Evolutionary conservation across 1,284 basidiomycete species (phyloP).

Genomic region (Tylopilus orsonianus): DNA sequence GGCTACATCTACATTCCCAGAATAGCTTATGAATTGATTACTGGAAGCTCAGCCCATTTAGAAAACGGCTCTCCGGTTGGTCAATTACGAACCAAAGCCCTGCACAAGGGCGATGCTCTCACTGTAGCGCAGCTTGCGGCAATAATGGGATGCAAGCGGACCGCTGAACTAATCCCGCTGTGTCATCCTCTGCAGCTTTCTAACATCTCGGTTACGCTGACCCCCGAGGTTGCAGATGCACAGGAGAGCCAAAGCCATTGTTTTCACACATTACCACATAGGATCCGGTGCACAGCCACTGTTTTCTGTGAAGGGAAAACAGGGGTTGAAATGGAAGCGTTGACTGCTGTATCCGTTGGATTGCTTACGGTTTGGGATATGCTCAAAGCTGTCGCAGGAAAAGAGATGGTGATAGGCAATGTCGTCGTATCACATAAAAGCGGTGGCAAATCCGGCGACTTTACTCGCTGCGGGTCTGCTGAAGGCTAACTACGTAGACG

Average conservation of each 20-base stretch:
- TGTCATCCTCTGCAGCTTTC: slow-evolving; percentile 80
- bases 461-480: slow-evolving; percentile 32
- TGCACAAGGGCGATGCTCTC: slow-evolving; percentile 74
- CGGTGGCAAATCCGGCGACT: slow-evolving; percentile 77
- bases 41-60: slow-evolving; percentile 34
- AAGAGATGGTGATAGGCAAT: slow-evolving; percentile 75
- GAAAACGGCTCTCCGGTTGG: slow-evolving; percentile 24
- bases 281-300: slow-evolving; percentile 64
- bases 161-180: slow-evolving; percentile 79
- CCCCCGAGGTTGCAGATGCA: slow-evolving; percentile 37
- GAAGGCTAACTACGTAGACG: slow-evolving; percentile 1
- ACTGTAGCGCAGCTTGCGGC: slow-evolving; percentile 81
- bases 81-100: slow-evolving; percentile 47
- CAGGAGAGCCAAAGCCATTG: not conserved
- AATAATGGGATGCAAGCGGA: slow-evolving; percentile 85
- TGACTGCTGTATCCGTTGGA: slow-evolving; percentile 79
- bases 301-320: slow-evolving; percentile 78
- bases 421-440: slow-evolving; percentile 68
- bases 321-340: slow-evolving; percentile 94
- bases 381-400: slow-evolving; percentile 85
- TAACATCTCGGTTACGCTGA: slow-evolving; percentile 64
- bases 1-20: slow-evolving; percentile 75
- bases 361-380: slow-evolving; percentile 90
- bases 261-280: slow-evolving; percentile 36
- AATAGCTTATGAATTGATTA: slow-evolving; percentile 64